Conservation (phyloP, 495 filamentous ascomycete species). For the Penicillium waksmanii region DNA sequence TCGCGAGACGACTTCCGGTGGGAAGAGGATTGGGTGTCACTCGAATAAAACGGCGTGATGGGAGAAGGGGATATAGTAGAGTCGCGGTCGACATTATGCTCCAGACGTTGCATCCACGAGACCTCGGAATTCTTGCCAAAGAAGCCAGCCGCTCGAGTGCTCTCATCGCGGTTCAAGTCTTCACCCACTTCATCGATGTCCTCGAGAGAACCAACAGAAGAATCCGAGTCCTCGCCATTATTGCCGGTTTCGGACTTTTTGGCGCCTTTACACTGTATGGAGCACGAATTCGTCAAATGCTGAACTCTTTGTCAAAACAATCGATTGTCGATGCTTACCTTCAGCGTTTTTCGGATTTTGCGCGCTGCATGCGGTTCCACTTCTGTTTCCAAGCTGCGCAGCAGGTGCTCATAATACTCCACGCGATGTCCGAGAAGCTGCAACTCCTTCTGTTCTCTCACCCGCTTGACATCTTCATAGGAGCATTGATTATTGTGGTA, state of each 20-base stretch:
- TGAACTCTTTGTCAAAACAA: not conserved
- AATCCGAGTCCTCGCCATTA: conserved; percentile 36
- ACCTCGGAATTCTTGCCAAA: conserved; percentile 67
- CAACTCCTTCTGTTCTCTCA: conserved; percentile 56
- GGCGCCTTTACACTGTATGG: conserved; percentile 11
- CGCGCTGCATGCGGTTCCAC: conserved; percentile 32
- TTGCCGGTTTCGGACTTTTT: conserved; percentile 16
- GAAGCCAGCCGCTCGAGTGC: conserved; percentile 56
- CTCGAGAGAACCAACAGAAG: conserved; percentile 59
- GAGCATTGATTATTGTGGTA: conserved; percentile 51
- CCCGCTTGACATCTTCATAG: conserved; percentile 62
- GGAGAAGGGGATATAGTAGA: not conserved
- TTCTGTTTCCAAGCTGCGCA: conserved; percentile 41
- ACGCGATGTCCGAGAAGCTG: conserved; percentile 44
- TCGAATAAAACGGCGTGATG: not conserved
- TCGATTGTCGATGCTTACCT: conserved; percentile 26
- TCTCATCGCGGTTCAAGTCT: conserved; percentile 58
- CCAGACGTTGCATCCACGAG: conserved; percentile 58
- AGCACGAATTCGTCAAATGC: conserved; percentile 5
- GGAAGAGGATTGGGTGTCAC: not conserved
- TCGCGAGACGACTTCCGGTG: conserved; percentile 5
- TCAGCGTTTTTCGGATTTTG: conserved; percentile 39
- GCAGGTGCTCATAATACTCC: conserved; percentile 48
- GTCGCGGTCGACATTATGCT: conserved; percentile 27
- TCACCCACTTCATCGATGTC: conserved; percentile 61